Conservation (phyloP, 1,284 basidiomycete species). For the Pisolithus thermaeus region DNA sequence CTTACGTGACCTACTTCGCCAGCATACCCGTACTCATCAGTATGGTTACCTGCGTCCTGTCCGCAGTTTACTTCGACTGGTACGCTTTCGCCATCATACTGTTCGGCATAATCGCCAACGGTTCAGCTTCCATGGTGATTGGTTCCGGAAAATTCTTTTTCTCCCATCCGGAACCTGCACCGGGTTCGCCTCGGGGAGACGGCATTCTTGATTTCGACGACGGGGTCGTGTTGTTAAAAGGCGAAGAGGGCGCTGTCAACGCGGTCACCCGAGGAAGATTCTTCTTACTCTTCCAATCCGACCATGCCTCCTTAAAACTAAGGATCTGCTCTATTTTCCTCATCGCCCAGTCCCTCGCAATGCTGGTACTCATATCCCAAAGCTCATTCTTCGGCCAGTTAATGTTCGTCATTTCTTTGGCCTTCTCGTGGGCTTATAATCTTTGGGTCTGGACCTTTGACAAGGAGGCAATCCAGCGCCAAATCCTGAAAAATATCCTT, state of each 20-base stretch:
- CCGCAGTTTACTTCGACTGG: conserved; percentile 24
- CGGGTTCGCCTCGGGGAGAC: conserved; percentile 22
- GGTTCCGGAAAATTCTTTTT: conserved; percentile 25
- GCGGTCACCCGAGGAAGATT: conserved; percentile 25
- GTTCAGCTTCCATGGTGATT: conserved; percentile 25
- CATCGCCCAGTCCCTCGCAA: conserved; percentile 24
- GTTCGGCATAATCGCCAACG: conserved; percentile 25
- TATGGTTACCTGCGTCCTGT: conserved; percentile 17
- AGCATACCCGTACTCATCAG: conserved; percentile 21
- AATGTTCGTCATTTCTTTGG: conserved; percentile 26
- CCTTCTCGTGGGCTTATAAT: conserved; percentile 26
- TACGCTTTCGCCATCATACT: conserved; percentile 26
- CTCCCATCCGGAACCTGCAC: conserved; percentile 20
- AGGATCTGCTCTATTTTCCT: conserved; percentile 25
- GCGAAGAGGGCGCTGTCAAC: conserved; percentile 27
- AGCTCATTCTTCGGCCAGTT: conserved; percentile 28
- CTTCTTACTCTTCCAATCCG: conserved; percentile 18
- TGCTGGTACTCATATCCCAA: conserved; percentile 28
- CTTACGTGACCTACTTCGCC: too few relatives aligned
- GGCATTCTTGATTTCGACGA: conserved; percentile 19
- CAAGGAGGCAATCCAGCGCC: conserved; percentile 23
- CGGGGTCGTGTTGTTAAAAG: conserved; percentile 22
- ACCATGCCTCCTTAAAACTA: conserved; percentile 18
- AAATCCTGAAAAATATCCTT: conserved; percentile 21
- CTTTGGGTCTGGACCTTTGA: conserved; percentile 26